Percentiles rank a stretch among this genome's conserved stretches.
phyloP scores from a whole-genome alignment of 805 yeast genomes.

The Novakomyces olei region DNA sequence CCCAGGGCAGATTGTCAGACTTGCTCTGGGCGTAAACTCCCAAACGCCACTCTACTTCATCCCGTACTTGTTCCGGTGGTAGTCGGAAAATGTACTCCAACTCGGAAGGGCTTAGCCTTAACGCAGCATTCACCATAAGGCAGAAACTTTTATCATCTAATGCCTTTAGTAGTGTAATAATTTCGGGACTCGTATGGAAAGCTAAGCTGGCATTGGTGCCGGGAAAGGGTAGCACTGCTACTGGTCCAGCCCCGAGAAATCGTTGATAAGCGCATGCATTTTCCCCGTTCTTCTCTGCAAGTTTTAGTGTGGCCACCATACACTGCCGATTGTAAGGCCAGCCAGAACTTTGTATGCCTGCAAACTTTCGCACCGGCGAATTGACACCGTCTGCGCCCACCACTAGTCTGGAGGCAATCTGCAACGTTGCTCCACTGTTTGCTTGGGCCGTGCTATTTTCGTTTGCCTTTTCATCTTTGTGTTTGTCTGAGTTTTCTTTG shows the following conservation, averaged over 20 bases:
- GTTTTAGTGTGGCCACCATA: slow-evolving; percentile 69
- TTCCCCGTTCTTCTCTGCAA: slow-evolving; percentile 45
- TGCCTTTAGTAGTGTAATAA: slow-evolving; percentile 38
- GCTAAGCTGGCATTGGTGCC: slow-evolving; percentile 74
- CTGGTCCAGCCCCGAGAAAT: slow-evolving; percentile 75
- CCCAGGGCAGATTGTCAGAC: slow-evolving; percentile 44
- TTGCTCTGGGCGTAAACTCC: slow-evolving; percentile 23
- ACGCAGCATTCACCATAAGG: slow-evolving; percentile 62
- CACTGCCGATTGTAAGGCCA: slow-evolving; percentile 83
- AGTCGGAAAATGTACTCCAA: slow-evolving; percentile 41
- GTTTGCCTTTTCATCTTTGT: too few species aligned
- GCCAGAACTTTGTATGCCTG: slow-evolving; percentile 69
- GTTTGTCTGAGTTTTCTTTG: too few species aligned
- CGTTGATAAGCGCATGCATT: slow-evolving; percentile 78
- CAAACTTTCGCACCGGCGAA: slow-evolving; percentile 70
- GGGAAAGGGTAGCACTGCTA: slow-evolving; percentile 78
- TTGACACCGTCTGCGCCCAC: slow-evolving; percentile 91
- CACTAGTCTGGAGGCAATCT: slow-evolving; percentile 10
- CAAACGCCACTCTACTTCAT: slow-evolving; percentile 58
- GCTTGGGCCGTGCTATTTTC: too few species aligned
- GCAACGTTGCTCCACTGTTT: too few species aligned
- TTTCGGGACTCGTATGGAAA: slow-evolving; percentile 70
- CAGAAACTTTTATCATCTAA: slow-evolving; percentile 42
- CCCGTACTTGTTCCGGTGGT: slow-evolving; percentile 23
- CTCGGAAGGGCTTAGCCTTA: slow-evolving; percentile 58